These are phyloP conservation scores for Angomonas ambiguus DNA, from an alignment of 208 protist genomes.

Conservation along the genomic window DNA sequence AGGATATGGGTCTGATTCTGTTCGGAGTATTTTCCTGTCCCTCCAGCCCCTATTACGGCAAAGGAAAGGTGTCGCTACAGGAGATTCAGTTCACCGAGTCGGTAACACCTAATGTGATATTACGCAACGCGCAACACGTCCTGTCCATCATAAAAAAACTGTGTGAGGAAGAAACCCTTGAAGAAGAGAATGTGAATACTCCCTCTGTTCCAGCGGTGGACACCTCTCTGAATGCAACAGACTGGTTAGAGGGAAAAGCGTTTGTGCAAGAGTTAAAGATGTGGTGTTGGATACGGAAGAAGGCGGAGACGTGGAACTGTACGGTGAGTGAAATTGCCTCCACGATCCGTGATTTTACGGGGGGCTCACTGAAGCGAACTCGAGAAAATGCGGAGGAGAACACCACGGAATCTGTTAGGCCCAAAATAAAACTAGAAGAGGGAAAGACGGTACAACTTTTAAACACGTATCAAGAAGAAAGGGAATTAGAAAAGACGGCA, in stretches of 20 bases:
- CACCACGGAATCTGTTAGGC: not conserved
- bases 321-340: slow-evolving; percentile 14
- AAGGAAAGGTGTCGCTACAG: slow-evolving; percentile 28
- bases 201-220: slow-evolving; percentile 17
- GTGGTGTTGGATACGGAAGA: slow-evolving; percentile 76
- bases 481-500: not conserved
- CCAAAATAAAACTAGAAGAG: not conserved
- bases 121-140: not conserved
- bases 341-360: slow-evolving; percentile 22
- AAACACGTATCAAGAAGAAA: not conserved
- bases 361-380: not conserved
- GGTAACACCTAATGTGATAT: slow-evolving; percentile 1
- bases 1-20: slow-evolving; percentile 63
- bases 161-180: not conserved
- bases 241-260: slow-evolving; percentile 68
- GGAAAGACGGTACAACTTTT: not conserved
- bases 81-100: slow-evolving; percentile 40
- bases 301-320: slow-evolving; percentile 31
- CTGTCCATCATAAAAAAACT: not conserved
- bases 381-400: not conserved
- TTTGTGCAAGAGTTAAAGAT: slow-evolving; percentile 87
- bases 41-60: not conserved
- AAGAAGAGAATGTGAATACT: not conserved
- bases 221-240: slow-evolving; percentile 30
- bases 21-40: slow-evolving; percentile 46